Evolutionary conservation across 2,329 filamentous ascomycete species (phyloP).

Genomic region (Botrytis pseudocinerea): DNA sequence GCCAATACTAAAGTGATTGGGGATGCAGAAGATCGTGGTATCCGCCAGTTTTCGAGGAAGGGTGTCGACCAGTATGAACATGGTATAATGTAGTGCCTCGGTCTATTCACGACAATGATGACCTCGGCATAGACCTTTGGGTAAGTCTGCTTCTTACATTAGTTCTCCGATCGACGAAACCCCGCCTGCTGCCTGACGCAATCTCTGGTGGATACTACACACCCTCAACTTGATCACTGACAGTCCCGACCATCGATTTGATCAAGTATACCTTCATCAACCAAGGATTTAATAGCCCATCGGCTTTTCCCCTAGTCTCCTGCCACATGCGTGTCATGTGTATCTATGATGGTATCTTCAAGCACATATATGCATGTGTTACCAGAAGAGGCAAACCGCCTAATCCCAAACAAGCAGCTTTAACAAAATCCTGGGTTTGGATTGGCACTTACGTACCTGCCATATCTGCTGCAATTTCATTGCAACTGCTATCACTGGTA

Average conservation of each 20-base stretch:
- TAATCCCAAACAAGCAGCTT: conserved; percentile 16
- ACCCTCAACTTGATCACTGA: conserved; percentile 20
- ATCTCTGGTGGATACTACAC: conserved; percentile 32
- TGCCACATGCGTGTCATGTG: conserved; percentile 35
- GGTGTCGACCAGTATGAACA: neutral
- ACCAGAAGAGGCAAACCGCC: conserved; percentile 21
- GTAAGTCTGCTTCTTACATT: neutral
- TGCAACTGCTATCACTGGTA: conserved; percentile 33
- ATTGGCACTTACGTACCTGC: conserved; percentile 33
- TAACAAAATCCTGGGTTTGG: conserved; percentile 23
- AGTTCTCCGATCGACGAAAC: conserved; percentile 30
- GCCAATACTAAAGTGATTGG: neutral
- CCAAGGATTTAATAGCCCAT: conserved; percentile 28
- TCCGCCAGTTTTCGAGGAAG: neutral
- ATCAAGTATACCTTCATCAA: neutral
- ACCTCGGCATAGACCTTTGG: neutral
- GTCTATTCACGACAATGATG: neutral
- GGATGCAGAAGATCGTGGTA: neutral
- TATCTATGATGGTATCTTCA: conserved; percentile 33
- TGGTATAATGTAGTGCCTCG: neutral
- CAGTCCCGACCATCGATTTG: neutral
- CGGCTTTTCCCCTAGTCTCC: conserved; percentile 33
- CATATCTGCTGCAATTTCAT: conserved; percentile 25
- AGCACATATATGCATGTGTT: conserved; percentile 31
- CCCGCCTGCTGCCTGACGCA: conserved; percentile 27